Evolutionary conservation across 1,139 yeast genomes (phyloP), one percentile per base, ranked within the genome.

Genomic region (Magnusiomyces tetraspermus): DNA sequence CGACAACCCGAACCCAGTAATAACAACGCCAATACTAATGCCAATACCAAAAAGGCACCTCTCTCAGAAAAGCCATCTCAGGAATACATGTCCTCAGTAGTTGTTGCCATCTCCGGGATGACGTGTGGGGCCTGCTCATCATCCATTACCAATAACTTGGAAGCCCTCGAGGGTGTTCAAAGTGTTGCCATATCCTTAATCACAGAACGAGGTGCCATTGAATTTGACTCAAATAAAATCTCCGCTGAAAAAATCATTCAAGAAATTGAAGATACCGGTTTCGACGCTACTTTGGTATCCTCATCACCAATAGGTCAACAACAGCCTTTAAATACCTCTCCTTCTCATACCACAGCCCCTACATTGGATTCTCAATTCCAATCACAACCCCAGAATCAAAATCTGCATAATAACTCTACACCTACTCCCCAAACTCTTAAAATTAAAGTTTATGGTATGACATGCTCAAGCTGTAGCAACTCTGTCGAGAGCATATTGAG

Each of bases 61-160:
- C 17, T 13, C 17, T 17, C 43, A 38, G 22, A 24, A 24, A 28
- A 21, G n/a, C 22, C 13, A 15, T 31, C 41, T 15, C 28, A 10
- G 23, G 21, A 23, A n/a, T 17, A 13, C n/a, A 30, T 44, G 15
- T 31, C 41, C 23, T 26, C 47, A 5, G 48, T 46, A 28, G 23
- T 38, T 11, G 1, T 46, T 56, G 38, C 74, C 66, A n/a, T 53
- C 22, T 49, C 52, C 23, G 56, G 55, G 3, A 89, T 89, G 96
- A 87, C 96, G 4, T 89, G 96, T 64, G 85, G 92, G 2, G 78
- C 94, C 0, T 89, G 96, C 65, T 78, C 82, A 2, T 74, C 80
- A 1, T 71, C 90, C 0, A 79, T 89, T 40, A 79, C 83, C 1
- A 68, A 68, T 19, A 79, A 82, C 1, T 67, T 87, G 28, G 72